These are phyloP conservation scores for Vigna hirtella DNA, from an alignment of 306 rosid species.

Conservation along the genomic window DNA sequence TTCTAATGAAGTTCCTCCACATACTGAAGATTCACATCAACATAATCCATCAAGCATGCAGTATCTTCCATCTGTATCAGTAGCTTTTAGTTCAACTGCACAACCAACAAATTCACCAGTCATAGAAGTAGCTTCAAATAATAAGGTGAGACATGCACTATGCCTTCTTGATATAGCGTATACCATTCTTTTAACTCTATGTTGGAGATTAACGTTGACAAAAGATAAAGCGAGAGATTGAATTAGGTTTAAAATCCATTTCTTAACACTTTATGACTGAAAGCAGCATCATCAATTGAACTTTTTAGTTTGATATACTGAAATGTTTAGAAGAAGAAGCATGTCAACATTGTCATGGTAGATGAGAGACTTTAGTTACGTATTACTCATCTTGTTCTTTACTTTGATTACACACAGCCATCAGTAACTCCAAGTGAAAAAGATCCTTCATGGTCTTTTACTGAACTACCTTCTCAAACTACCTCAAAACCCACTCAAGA, in stretches of 20 bases:
- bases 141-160: constrained; percentile 57
- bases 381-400: constrained; percentile 33
- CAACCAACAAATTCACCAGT: constrained; percentile 36
- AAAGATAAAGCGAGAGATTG: no score
- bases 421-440: constrained; percentile 41
- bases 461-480: constrained; percentile 48
- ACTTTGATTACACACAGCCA: constrained; percentile 47
- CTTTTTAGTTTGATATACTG: neutral
- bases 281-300: neutral
- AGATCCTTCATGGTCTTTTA: constrained; percentile 46
- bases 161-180: neutral
- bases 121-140: constrained; percentile 42
- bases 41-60: constrained; percentile 46
- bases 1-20: constrained; percentile 44
- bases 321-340: neutral
- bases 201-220: no score
- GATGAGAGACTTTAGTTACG: constrained; percentile 1
- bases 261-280: neutral
- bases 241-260: no score
- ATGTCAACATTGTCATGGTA: neutral
- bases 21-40: constrained; percentile 35
- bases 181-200: neutral
- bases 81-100: constrained; percentile 37
- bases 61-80: constrained; percentile 43
- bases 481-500: constrained; percentile 54